A percentile compares a stretch with the other conserved stretches of the same genome.
Evolutionary conservation across 345 rosid genomes (phyloP).

Genomic region (Salix viminalis): DNA sequence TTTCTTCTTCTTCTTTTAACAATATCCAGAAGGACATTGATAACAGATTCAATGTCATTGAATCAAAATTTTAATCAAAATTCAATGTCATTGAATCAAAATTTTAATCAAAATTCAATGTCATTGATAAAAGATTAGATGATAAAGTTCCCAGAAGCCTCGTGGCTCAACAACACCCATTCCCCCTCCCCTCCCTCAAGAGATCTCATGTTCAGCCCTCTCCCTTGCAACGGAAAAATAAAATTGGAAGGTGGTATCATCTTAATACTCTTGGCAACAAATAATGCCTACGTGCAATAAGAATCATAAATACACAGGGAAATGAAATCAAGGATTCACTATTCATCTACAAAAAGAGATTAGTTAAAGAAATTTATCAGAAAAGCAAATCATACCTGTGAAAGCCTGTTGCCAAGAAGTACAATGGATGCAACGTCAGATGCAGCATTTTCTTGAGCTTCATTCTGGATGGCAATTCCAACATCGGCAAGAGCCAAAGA

Average conservation of each 20-base stretch:
- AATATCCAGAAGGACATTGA: not conserved
- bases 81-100: too few relatives aligned
- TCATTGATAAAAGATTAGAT: not conserved
- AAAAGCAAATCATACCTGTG: conserved; percentile 50
- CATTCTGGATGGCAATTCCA: conserved; percentile 81
- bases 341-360: too few relatives aligned
- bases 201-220: not conserved
- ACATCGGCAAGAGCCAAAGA: conserved; percentile 89
- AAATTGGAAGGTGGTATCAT: not conserved
- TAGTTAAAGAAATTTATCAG: not conserved
- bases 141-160: not conserved
- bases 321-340: not conserved
- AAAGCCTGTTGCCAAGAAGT: conserved; percentile 79
- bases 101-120: too few relatives aligned
- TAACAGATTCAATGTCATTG: not conserved
- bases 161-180: not conserved
- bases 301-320: not conserved
- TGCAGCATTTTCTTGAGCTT: conserved; percentile 92
- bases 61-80: too few relatives aligned
- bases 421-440: conserved; percentile 84
- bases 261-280: not conserved
- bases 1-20: not conserved
- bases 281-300: not conserved
- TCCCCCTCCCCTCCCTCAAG: not conserved
- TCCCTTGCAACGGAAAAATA: not conserved